Conservation (phyloP, 306 rosid species). For the Acmispon strigosus region DNA sequence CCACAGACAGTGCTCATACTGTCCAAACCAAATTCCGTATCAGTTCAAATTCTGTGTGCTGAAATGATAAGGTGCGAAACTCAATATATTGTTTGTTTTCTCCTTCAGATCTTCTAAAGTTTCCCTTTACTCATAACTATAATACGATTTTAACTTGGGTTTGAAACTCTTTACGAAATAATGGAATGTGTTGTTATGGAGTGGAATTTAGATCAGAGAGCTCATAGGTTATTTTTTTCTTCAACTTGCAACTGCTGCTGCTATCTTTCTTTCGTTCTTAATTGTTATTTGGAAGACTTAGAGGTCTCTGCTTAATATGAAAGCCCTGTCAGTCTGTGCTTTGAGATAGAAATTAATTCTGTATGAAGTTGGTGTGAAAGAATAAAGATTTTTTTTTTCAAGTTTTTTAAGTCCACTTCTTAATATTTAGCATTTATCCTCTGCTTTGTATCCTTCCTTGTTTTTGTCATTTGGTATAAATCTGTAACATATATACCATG, state of each 20-base stretch:
- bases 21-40: constrained; percentile 83
- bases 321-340: neutral
- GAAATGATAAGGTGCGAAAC: constrained; percentile 78
- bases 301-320: neutral
- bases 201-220: constrained; percentile 15
- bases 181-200: neutral
- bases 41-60: constrained; percentile 79
- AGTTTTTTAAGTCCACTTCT: neutral
- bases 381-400: constrained; percentile 4
- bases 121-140: neutral
- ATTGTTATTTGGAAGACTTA: neutral
- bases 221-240: constrained; percentile 5
- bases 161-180: constrained; percentile 6
- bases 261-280: constrained; percentile 3
- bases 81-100: constrained; percentile 10
- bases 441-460: neutral
- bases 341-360: neutral
- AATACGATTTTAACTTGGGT: constrained; percentile 2
- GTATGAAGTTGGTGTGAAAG: neutral
- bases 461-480: constrained; percentile 4
- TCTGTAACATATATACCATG: neutral
- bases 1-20: constrained; percentile 89
- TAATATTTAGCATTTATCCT: neutral
- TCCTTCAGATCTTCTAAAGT: constrained; percentile 5
- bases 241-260: neutral